A percentile compares a stretch with the other conserved stretches of the same genome.
phyloP scores from a whole-genome alignment of 1,139 yeast species.

The Lodderomyces oxycetoniae region DNA sequence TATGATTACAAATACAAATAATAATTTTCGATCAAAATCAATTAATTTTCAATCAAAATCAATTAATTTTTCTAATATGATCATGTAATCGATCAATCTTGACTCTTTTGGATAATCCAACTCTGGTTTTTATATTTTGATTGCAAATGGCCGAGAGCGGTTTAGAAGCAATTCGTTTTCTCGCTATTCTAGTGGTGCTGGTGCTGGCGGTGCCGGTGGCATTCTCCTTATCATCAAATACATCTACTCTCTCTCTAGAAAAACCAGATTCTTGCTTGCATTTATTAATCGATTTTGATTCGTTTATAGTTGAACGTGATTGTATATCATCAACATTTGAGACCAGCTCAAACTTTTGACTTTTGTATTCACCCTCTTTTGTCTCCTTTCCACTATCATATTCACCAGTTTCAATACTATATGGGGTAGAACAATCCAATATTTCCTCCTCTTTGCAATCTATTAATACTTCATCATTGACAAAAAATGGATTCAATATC shows the following conservation, averaged over 20 bases:
- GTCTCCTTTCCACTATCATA: not conserved
- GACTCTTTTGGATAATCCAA: constrained; percentile 29
- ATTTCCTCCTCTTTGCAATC: constrained; percentile 7
- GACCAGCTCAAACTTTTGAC: constrained; percentile 2
- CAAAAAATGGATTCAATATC: constrained; percentile 1
- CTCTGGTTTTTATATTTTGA: constrained; percentile 17
- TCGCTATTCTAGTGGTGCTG: no score
- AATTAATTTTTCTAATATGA: constrained; percentile 11
- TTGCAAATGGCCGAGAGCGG: constrained; percentile 15
- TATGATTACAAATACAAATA: not conserved
- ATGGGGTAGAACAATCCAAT: constrained; percentile 4
- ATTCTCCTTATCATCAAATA: no score
- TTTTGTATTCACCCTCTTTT: not conserved
- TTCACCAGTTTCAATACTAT: not conserved
- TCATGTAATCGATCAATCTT: constrained; percentile 32
- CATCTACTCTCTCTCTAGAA: no score
- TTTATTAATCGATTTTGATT: no score
- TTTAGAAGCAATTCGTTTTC: constrained; percentile 12
- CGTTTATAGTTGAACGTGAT: no score
- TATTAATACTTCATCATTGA: not conserved
- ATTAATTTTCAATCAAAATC: not conserved
- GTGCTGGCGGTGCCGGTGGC: no score
- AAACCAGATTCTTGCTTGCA: no score
- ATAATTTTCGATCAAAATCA: not conserved
- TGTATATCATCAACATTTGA: not conserved